Percentiles rank a stretch among this genome's conserved stretches.
phyloP scores from a whole-genome alignment of 2,329 filamentous ascomycete genomes.

The Arthrinium phaeospermum region DNA sequence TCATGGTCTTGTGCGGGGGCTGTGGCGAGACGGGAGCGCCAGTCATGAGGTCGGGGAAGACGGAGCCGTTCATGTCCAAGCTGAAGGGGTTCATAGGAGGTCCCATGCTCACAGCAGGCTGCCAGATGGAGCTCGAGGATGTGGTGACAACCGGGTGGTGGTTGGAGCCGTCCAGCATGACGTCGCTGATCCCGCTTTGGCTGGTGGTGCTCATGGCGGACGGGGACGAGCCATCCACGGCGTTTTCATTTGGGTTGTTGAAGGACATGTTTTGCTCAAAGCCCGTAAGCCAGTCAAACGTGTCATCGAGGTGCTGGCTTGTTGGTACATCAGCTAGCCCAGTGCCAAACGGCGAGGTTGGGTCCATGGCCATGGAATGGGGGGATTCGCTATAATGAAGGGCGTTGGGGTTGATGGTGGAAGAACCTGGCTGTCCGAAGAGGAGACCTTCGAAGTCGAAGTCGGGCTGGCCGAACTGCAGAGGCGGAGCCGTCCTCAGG shows the following conservation, averaged over 20 bases:
- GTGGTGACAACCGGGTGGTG: conserved; percentile 63
- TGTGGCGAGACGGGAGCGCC: conserved; percentile 79
- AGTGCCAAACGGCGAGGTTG: conserved; percentile 64
- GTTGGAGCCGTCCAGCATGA: conserved; percentile 84
- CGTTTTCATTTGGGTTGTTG: conserved; percentile 71
- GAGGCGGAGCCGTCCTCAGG: conserved; percentile 77
- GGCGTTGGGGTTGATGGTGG: conserved; percentile 72
- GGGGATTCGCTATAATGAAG: conserved; percentile 86
- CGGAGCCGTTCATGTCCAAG: conserved; percentile 74
- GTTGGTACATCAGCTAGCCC: conserved; percentile 63
- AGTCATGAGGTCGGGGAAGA: conserved; percentile 78
- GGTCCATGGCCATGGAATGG: conserved; percentile 67
- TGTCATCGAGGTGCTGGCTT: conserved; percentile 71
- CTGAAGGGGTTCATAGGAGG: conserved; percentile 74
- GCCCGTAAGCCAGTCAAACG: conserved; percentile 81
- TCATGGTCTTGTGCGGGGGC: conserved; percentile 71
- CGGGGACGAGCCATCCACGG: conserved; percentile 90
- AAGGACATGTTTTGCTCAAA: conserved; percentile 59
- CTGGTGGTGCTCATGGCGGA: conserved; percentile 95
- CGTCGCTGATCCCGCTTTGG: conserved; percentile 88
- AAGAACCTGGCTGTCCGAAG: conserved; percentile 67
- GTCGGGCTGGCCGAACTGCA: conserved; percentile 67
- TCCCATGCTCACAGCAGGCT: conserved; percentile 66
- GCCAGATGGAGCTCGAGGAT: conserved; percentile 68
- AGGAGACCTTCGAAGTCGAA: conserved; percentile 74